A percentile compares a stretch with the other conserved stretches of the same genome.
phyloP scores from a whole-genome alignment of 495 filamentous ascomycete genomes.

The Physcia stellaris region DNA sequence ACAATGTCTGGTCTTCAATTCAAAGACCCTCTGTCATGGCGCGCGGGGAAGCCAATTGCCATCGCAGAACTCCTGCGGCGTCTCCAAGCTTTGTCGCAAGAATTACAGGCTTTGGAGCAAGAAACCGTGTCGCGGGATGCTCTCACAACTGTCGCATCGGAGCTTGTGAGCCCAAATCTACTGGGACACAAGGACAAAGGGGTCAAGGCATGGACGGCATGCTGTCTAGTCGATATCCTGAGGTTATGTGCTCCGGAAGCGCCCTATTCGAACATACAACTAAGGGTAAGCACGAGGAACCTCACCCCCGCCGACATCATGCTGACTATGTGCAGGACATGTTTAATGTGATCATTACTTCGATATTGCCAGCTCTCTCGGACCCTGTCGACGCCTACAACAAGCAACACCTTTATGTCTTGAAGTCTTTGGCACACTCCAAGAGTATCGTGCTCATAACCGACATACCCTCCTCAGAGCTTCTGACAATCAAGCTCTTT shows the following conservation, averaged over 20 bases:
- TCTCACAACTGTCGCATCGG: conserved; percentile 71
- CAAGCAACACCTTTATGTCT: conserved; percentile 76
- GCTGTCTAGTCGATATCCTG: conserved; percentile 88
- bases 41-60: conserved; percentile 72
- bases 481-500: conserved; percentile 68
- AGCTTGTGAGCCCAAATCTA: conserved; percentile 70
- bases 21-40: conserved; percentile 82
- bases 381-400: conserved; percentile 88
- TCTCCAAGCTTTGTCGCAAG: conserved; percentile 65
- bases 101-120: conserved; percentile 78
- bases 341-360: conserved; percentile 74
- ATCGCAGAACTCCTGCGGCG: conserved; percentile 70
- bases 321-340: conserved; percentile 53
- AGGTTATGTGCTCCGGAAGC: conserved; percentile 89
- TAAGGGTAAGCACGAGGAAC: conserved; percentile 61
- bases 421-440: conserved; percentile 77
- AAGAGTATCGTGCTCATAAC: conserved; percentile 90
- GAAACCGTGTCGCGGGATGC: conserved; percentile 73
- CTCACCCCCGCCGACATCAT: too few species aligned
- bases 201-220: conserved; percentile 75
- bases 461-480: conserved; percentile 71
- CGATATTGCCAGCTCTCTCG: conserved; percentile 70
- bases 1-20: conserved; percentile 40
- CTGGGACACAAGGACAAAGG: conserved; percentile 84
- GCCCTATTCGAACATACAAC: conserved; percentile 76